phyloP scores from a whole-genome alignment of 441 rosid genomes.

The Brassica balearica region DNA sequence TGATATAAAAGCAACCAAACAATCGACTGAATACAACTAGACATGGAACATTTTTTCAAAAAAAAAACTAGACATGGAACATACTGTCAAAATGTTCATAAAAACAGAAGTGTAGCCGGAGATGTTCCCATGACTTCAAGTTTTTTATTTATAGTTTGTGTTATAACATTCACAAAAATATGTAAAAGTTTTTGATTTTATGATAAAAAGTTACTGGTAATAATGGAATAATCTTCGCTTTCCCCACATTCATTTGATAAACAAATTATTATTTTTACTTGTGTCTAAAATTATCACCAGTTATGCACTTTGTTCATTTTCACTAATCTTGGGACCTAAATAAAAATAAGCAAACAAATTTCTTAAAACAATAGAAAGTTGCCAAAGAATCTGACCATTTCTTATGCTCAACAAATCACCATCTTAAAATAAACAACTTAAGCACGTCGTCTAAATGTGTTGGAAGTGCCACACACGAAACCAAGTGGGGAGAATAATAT shows the following conservation, averaged over 20 bases:
- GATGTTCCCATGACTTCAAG: neutral
- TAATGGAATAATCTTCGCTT: neutral
- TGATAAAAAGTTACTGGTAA: neutral
- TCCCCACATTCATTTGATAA: neutral
- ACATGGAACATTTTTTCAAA: neutral
- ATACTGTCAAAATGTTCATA: neutral
- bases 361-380: neutral
- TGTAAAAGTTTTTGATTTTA: neutral
- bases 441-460: constrained; percentile 9
- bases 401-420: neutral
- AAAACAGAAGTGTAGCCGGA: neutral
- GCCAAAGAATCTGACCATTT: neutral
- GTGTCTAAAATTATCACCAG: neutral
- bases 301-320: neutral
- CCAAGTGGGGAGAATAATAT: neutral
- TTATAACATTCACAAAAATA: neutral
- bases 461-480: constrained; percentile 26
- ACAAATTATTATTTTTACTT: neutral
- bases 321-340: neutral
- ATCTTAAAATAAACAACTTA: neutral
- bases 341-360: neutral
- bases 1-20: constrained; percentile 4
- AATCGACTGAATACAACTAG: neutral
- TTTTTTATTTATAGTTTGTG: neutral
- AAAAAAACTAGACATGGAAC: too few relatives aligned